These are phyloP conservation scores for Leptoxyphium fumago DNA, from an alignment of 2,329 filamentous ascomycete species.

Conservation along the genomic window DNA sequence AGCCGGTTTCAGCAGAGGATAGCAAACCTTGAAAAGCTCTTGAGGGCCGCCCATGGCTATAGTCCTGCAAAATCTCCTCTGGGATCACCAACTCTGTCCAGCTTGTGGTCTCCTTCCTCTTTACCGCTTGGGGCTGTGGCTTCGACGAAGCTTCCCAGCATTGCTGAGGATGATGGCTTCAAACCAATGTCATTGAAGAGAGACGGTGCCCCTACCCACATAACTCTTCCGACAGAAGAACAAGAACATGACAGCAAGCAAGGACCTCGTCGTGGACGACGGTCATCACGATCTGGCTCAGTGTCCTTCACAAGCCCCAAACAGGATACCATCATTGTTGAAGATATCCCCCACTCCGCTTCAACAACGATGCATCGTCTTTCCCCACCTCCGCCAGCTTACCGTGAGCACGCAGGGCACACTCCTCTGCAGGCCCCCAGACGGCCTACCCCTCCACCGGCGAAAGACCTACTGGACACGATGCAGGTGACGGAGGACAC, in stretches of 20 bases:
- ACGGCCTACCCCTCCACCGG: slow-evolving; percentile 15
- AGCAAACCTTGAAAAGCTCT: slow-evolving; percentile 18
- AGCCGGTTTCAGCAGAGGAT: slow-evolving; percentile 19
- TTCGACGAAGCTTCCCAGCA: slow-evolving; percentile 15
- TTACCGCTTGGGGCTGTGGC: slow-evolving; percentile 6
- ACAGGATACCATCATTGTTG: slow-evolving; percentile 10
- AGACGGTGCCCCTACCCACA: slow-evolving; percentile 13
- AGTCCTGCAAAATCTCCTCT: slow-evolving; percentile 22
- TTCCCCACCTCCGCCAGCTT: slow-evolving; percentile 18
- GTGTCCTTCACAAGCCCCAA: slow-evolving; percentile 9
- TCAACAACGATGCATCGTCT: slow-evolving; percentile 8
- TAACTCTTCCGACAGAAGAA: slow-evolving; percentile 8
- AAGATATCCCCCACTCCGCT: slow-evolving; percentile 18
- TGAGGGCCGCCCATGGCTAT: slow-evolving; percentile 19
- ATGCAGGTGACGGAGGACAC: slow-evolving; percentile 20
- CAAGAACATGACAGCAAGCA: slow-evolving; percentile 3
- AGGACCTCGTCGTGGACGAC: slow-evolving; percentile 4
- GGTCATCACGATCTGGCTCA: slow-evolving; percentile 1
- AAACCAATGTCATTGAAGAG: slow-evolving; percentile 11
- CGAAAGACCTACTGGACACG: slow-evolving; percentile 7
- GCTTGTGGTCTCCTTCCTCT: slow-evolving; percentile 8
- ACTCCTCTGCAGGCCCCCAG: slow-evolving; percentile 18
- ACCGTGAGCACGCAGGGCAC: slow-evolving; percentile 19
- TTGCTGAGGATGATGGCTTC: slow-evolving; percentile 19
- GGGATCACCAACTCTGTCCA: slow-evolving; percentile 14